A percentile compares a stretch with the other conserved stretches of the same genome.
These are phyloP conservation scores for Sporothrix protearum DNA, from an alignment of 2,329 filamentous ascomycete species.

Conservation along the genomic window DNA sequence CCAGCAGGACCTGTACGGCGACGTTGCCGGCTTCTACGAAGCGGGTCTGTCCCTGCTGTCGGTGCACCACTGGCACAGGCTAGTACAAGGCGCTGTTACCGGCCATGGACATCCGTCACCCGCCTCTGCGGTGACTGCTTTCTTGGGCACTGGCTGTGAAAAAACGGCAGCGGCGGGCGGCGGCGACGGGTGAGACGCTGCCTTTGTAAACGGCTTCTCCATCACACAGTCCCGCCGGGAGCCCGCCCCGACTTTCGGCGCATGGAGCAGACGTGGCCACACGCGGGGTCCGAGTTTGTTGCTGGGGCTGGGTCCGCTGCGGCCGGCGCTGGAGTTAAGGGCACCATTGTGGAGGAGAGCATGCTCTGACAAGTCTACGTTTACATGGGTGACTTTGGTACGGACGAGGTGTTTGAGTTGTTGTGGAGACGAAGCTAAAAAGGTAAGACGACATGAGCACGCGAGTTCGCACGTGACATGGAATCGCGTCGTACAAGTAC, in stretches of 20 bases:
- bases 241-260: constrained; percentile 41
- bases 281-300: constrained; percentile 47
- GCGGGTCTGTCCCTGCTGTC: constrained; percentile 52
- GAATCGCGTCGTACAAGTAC: background rate
- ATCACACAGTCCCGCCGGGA: constrained; percentile 48
- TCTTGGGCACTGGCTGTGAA: constrained; percentile 51
- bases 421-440: constrained; percentile 37
- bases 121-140: constrained; percentile 58
- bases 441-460: background rate
- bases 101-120: constrained; percentile 47
- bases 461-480: background rate
- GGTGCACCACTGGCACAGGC: constrained; percentile 61
- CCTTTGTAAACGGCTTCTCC: constrained; percentile 59
- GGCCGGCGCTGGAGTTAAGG: constrained; percentile 37
- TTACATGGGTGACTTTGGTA: constrained; percentile 40
- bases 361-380: constrained; percentile 56
- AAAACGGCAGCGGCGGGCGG: constrained; percentile 42
- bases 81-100: constrained; percentile 54
- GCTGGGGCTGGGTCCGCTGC: constrained; percentile 54
- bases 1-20: constrained; percentile 55
- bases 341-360: too few species aligned
- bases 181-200: constrained; percentile 39
- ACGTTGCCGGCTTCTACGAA: constrained; percentile 59
- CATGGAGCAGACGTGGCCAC: constrained; percentile 54
- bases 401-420: constrained; percentile 47